phyloP scores from a whole-genome alignment of 305 asterid genomes.

The Fraxinus dipetala region DNA sequence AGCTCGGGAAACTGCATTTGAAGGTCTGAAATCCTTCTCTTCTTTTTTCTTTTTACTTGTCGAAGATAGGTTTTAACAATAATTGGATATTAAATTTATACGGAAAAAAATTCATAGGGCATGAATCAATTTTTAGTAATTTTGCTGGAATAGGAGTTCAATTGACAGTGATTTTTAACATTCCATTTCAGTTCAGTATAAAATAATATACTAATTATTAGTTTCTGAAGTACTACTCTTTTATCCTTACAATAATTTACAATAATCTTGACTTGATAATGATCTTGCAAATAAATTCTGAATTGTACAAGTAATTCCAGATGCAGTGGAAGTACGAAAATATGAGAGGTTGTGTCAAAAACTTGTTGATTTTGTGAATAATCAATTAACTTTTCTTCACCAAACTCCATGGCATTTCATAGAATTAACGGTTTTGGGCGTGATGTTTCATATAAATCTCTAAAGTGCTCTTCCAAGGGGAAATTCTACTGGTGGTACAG shows the following conservation, averaged over 20 bases:
- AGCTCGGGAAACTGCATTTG: conserved; percentile 41
- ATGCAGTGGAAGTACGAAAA: background rate
- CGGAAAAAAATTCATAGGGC: background rate
- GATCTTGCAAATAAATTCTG: background rate
- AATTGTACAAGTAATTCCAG: background rate
- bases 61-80: background rate
- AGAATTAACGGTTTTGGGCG: background rate
- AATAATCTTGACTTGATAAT: background rate
- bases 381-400: background rate
- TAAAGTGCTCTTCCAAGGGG: background rate
- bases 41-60: background rate
- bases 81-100: background rate
- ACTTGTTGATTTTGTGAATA: background rate
- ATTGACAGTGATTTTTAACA: background rate
- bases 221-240: background rate
- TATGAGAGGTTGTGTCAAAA: background rate
- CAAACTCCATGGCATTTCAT: background rate
- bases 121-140: background rate
- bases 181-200: background rate
- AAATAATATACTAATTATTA: background rate
- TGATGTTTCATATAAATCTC: background rate
- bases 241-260: no score
- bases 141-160: background rate
- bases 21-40: conserved; percentile 24
- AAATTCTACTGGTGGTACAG: no score